Percentiles rank a stretch among this genome's conserved stretches.
Conservation (phyloP, 2,329 filamentous ascomycete genomes). For the Blumeria hordei region DNA sequence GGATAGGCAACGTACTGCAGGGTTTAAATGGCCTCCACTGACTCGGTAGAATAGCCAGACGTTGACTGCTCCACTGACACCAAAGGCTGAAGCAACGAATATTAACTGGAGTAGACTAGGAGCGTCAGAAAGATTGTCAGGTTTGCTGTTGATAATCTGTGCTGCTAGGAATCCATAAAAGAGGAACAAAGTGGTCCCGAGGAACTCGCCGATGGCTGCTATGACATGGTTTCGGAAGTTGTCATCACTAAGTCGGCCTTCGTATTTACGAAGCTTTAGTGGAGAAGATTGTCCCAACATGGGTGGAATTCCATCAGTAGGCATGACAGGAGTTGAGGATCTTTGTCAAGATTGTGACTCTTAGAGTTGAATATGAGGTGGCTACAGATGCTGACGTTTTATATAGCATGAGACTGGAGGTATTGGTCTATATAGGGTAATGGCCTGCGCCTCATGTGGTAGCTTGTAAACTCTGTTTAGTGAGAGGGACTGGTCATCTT, state of each 20-base stretch:
- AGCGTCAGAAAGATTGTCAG: conserved; percentile 1
- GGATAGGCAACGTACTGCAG: conserved; percentile 8
- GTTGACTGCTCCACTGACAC: conserved; percentile 20
- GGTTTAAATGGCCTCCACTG: conserved; percentile 24
- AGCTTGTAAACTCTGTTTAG: too few species aligned
- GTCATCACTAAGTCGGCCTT: background rate
- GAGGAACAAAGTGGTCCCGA: conserved; percentile 21
- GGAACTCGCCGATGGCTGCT: conserved; percentile 22
- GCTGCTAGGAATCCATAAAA: conserved; percentile 9
- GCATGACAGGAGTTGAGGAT: background rate
- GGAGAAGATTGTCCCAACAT: background rate
- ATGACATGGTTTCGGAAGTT: conserved; percentile 14
- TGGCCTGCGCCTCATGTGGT: too few species aligned
- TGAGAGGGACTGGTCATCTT: too few species aligned
- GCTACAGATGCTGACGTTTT: too few species aligned
- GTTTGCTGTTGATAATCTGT: conserved; percentile 5
- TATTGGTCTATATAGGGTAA: too few species aligned
- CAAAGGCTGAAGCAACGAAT: conserved; percentile 10
- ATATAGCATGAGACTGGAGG: too few species aligned
- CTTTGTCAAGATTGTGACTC: too few species aligned
- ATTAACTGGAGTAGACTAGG: conserved; percentile 5
- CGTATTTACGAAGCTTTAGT: background rate
- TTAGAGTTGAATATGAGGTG: too few species aligned
- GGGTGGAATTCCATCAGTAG: background rate
- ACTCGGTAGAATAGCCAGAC: conserved; percentile 27